Base-by-base conservation (phyloP, 495 filamentous ascomycete genomes). In the Trichoderma parareesei region DNA sequence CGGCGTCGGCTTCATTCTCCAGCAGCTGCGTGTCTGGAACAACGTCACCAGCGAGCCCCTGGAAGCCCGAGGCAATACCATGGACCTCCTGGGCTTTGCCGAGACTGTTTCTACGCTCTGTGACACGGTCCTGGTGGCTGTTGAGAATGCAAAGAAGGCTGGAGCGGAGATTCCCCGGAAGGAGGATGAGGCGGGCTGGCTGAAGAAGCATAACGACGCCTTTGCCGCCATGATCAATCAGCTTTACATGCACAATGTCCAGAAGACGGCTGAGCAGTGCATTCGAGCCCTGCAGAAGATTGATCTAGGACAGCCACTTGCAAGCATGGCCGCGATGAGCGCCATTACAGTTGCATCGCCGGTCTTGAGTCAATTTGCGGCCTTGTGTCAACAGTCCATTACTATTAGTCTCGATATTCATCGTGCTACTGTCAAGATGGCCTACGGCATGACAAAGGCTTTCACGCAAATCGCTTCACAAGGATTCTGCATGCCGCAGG, bases 401-500 rank as follows among this genome's bases (percentile, higher is more conserved):
- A 67, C 74, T 13, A 74, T 80, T 16, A 86, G 85, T 70, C 71
- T 81, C 4, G 74, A 76, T 10, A 76, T 89, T 4, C 88, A 97
- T 69, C 76, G 80, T 18, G 80, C 87, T 38, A 84, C 85, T 3
- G 91, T 87, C 73, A 90, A 88, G 65, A 81, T 93, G 59, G 84
- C 88, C 0, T 88, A 87, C 69, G 82, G 87, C 9, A 82, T 98
- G 48, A 81, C 87, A 37, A 88, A 88, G 48, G 85, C 85, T 0
- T 94, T 97, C 66, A 82, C 81, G 5, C 86, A 90, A 60, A 79
- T 98, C 40, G 85, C 88, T 2, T 81, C 83, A 7, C 87, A 93
- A 72, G 95, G 95, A 10, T 97, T 97, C 79, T 99, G 95, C 72
- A 89, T 84, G 38, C 95, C 95, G 3, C 77, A 84, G 16, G 91